Base-by-base conservation (phyloP, 2,329 filamentous ascomycete species). In the Aspergillus pseudoglaucus region DNA sequence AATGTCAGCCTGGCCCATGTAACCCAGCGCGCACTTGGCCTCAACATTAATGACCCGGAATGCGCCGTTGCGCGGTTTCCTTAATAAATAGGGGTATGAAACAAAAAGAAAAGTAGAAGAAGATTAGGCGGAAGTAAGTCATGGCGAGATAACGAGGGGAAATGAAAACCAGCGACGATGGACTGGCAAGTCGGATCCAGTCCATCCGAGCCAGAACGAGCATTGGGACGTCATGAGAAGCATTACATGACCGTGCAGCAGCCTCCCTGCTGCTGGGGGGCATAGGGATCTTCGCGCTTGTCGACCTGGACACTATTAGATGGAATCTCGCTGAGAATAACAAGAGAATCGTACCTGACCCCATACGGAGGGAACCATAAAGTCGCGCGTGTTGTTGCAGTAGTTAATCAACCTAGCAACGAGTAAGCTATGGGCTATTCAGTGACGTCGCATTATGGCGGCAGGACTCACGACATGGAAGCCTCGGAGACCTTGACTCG, bases 341-440 rank as follows among this genome's bases (percentile, higher is more conserved):
- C 46, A 40, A 41, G 39, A 45, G 42, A 30, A 46, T 58, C 64
- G 62, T 75, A 84, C 81, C 52, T 85, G 82, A 59, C 91, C 91
- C 93, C 93, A 98, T 70, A 94, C 88, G 46, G 90, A 95, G 45
- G 90, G 90, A 48, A 97, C 90, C 93, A 98, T 97, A 77, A 95
- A 97, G 71, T 98, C 93, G 72, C 91, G 87, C 61, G 93, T 96
- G 72, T 88, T 90, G 73, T 95, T 95, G 74, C 91, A 97, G 76
- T 97, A 97, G 60, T 89, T 88, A 70, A 97, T 97, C 70, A 97
- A 87, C 71, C 93, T 98, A 65, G 25, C n/a, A 17, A 23, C 17
- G 4, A 10, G 39, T 50, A 17, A 50, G 40, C 17, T 30, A 33
- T 14, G 9, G n/a, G 22, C 12, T n/a, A 35, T 35, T 17, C 37